Conservation (phyloP, 1,284 basidiomycete species). For the Ustilago trichophora region DNA sequence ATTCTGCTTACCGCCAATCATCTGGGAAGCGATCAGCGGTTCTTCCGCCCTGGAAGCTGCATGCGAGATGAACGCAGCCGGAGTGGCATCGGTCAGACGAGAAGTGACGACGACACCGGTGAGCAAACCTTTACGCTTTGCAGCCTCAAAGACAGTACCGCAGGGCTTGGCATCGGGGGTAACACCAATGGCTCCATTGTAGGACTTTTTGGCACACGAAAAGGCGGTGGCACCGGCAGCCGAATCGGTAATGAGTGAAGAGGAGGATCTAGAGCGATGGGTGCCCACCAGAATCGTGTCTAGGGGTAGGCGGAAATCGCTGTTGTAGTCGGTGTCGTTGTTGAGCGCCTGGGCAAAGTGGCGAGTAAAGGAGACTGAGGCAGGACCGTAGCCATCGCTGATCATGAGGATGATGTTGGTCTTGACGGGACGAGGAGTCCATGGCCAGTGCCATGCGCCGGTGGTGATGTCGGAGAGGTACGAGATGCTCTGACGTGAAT, state of each 20-base stretch:
- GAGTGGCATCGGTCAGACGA: constrained; percentile 63
- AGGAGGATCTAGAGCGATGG: constrained; percentile 62
- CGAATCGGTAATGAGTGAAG: constrained; percentile 66
- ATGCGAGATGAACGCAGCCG: constrained; percentile 67
- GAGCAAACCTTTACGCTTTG: constrained; percentile 63
- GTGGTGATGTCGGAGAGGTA: constrained; percentile 13
- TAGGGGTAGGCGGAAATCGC: constrained; percentile 53
- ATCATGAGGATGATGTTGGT: constrained; percentile 67
- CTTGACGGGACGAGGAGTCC: constrained; percentile 34
- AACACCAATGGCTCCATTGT: constrained; percentile 67
- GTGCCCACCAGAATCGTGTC: constrained; percentile 66
- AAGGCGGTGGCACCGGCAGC: constrained; percentile 68
- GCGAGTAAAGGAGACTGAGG: constrained; percentile 64
- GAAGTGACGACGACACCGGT: constrained; percentile 67
- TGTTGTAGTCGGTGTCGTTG: constrained; percentile 37
- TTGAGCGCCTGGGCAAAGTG: constrained; percentile 59
- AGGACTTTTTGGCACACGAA: constrained; percentile 65
- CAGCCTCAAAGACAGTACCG: constrained; percentile 67
- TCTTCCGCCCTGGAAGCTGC: constrained; percentile 52
- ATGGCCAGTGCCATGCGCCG: constrained; percentile 33
- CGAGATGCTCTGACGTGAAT: not conserved
- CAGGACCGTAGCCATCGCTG: constrained; percentile 67
- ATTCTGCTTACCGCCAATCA: constrained; percentile 35
- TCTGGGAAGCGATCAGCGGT: constrained; percentile 45
- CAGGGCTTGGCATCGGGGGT: constrained; percentile 55